phyloP scores from a whole-genome alignment of 257 asterid species.

The Penstemon newberryi region DNA sequence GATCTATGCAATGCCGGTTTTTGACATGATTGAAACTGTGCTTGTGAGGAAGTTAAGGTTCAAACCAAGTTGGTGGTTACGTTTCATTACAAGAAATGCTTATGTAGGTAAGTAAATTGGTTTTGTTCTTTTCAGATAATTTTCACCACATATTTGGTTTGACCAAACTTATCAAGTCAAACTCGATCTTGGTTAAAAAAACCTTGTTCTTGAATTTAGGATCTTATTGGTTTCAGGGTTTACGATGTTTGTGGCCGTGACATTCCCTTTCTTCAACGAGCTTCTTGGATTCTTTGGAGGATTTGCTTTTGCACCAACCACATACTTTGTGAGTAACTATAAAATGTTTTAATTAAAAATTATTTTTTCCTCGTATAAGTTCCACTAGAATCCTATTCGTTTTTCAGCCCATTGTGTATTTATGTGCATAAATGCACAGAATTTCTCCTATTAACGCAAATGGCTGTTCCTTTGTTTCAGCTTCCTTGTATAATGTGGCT shows the following conservation, averaged over 20 bases:
- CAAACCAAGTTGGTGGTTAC: slow-evolving; percentile 26
- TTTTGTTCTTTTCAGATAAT: too few species aligned
- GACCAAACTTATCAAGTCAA: neutral
- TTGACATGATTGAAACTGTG: slow-evolving; percentile 32
- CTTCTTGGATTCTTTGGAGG: slow-evolving; percentile 44
- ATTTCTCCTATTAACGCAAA: neutral
- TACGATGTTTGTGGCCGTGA: slow-evolving; percentile 36
- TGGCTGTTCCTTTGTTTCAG: neutral
- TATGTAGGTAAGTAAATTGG: slow-evolving; percentile 27
- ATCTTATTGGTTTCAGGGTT: slow-evolving; percentile 23
- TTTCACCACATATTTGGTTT: neutral
- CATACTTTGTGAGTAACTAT: slow-evolving; percentile 33
- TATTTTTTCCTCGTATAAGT: too few species aligned
- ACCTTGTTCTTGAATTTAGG: neutral
- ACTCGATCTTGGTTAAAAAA: too few species aligned
- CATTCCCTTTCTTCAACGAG: slow-evolving; percentile 40
- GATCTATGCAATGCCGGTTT: slow-evolving; percentile 36
- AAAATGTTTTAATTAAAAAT: too few species aligned
- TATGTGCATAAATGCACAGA: too few species aligned
- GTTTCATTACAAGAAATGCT: slow-evolving; percentile 29
- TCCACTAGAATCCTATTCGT: too few species aligned
- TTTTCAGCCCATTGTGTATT: too few species aligned
- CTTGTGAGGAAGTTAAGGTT: slow-evolving; percentile 30
- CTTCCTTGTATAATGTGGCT: slow-evolving; percentile 30
- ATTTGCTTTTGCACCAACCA: slow-evolving; percentile 43